Evolutionary conservation across 306 rosid species (phyloP).

Genomic region (Erythrophleum fordii): DNA sequence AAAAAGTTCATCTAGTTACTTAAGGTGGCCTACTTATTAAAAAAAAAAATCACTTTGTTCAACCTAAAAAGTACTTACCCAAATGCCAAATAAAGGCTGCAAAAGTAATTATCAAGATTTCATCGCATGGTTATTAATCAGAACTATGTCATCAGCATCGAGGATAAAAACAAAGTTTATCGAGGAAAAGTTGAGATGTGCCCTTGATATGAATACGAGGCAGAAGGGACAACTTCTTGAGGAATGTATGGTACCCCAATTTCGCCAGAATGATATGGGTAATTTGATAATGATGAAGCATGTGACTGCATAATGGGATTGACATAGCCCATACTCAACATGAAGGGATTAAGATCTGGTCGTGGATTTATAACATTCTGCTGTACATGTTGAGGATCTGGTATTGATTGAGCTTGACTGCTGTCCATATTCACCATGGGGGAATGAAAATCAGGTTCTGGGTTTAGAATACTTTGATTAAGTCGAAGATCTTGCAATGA

Average conservation of each 20-base stretch:
- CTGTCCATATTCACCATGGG: background rate
- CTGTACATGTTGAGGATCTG: conserved; percentile 30
- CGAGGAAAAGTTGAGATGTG: conserved; percentile 34
- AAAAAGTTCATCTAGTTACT: background rate
- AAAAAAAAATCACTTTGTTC: background rate
- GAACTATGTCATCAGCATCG: background rate
- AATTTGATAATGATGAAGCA: conserved; percentile 23
- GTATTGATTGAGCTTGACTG: conserved; percentile 24
- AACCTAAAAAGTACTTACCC: background rate
- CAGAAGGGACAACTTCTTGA: conserved; percentile 29
- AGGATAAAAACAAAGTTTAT: conserved; percentile 12
- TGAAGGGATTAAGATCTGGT: conserved; percentile 28
- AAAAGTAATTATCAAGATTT: conserved; percentile 28
- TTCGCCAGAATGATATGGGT: conserved; percentile 10
- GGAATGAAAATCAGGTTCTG: background rate
- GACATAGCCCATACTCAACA: conserved; percentile 18
- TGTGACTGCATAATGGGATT: conserved; percentile 29
- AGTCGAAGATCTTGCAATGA: background rate
- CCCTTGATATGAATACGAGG: conserved; percentile 34
- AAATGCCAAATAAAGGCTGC: conserved; percentile 22
- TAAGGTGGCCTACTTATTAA: background rate
- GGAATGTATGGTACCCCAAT: conserved; percentile 3
- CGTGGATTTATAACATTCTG: conserved; percentile 18
- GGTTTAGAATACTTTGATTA: conserved; percentile 1
- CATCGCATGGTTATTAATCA: background rate